Base-by-base conservation (phyloP, 768 basidiomycete genomes). In the Phaffia australis region DNA sequence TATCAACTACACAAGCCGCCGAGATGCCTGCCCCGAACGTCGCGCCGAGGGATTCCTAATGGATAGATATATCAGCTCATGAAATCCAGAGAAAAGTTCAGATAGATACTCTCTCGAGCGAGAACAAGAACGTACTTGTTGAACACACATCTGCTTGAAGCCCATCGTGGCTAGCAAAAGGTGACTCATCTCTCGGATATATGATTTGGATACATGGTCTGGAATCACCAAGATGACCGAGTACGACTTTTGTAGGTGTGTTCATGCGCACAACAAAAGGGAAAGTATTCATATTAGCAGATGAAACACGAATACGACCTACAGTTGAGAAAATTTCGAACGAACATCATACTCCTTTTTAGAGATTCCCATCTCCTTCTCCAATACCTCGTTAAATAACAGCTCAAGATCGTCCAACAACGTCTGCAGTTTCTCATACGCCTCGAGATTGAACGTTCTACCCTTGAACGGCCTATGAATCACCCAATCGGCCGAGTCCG, bases 21-120 rank as follows among this genome's bases (percentile, higher is more conserved):
- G 89, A 89, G 60, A 98, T 85, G 8, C 94, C 94, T 8, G 94
- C 92, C 25, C 93, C 93, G 74, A 93, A 97, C 0, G 90, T 90
- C 3, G 93, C 91, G 46, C 89, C 88, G 50, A 94, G 79, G 3
- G 90, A 87, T 80, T 95, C 93, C 89, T 95, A 69, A 19, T 66
- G 4, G n/a, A 52, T 52, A 32, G 52, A 60, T 63, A 25, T 30
- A 32, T 21, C 30, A 27, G 16, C 16, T 32, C 30, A 16, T 21
- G 48, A 52, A 23, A 16, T 8, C 7, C 11, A 35, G 3, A 11
- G 18, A 35, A 23, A 23, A 18, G 25, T 5, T 11, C 35, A 42
- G 35, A 42, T 11, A 42, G 4, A 11, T 11, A 42, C 11, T 11
- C 35, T 42, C 29, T 56, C 27, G 27, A 21, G 62, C 0, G 55